Conservation (phyloP, 1,284 basidiomycete genomes). For the Sutorius eximius region DNA sequence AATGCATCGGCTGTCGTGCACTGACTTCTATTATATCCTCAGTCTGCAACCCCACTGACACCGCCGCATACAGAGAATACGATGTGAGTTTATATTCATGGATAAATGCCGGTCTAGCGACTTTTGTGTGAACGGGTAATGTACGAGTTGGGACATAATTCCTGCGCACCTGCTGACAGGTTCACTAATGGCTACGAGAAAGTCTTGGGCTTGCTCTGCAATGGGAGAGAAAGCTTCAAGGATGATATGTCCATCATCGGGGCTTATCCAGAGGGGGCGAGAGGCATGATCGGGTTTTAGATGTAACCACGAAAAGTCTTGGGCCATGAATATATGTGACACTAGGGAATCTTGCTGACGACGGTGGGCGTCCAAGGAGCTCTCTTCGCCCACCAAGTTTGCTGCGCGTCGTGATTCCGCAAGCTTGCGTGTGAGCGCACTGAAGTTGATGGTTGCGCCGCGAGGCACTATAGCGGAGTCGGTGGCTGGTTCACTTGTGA, state of each 20-base stretch:
- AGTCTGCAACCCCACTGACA: slow-evolving; percentile 97
- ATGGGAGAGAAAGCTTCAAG: slow-evolving; percentile 96
- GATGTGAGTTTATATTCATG: slow-evolving; percentile 99
- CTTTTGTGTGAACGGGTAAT: slow-evolving; percentile 30
- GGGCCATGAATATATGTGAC: slow-evolving; percentile 76
- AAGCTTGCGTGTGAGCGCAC: slow-evolving; percentile 73
- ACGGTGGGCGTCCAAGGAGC: slow-evolving; percentile 58
- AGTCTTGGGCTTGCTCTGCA: slow-evolving; percentile 98
- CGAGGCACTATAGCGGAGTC: slow-evolving; percentile 61
- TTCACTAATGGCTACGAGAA: slow-evolving; percentile 96
- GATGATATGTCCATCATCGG: slow-evolving; percentile 92
- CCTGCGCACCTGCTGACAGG: slow-evolving; percentile 91
- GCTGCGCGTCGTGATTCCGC: slow-evolving; percentile 54
- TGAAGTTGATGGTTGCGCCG: slow-evolving; percentile 78
- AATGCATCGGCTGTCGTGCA: slow-evolving; percentile 31
- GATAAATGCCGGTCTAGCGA: slow-evolving; percentile 88
- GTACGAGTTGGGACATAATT: slow-evolving; percentile 23
- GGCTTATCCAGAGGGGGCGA: slow-evolving; percentile 93
- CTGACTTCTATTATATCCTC: slow-evolving; percentile 97
- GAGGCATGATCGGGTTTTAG: slow-evolving; percentile 89
- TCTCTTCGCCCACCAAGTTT: slow-evolving; percentile 40
- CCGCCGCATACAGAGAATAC: slow-evolving; percentile 97
- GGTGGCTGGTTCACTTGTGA: slow-evolving; percentile 47
- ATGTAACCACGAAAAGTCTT: slow-evolving; percentile 83
- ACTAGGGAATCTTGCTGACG: slow-evolving; percentile 70